Conservation (phyloP, 2,329 filamentous ascomycete genomes). For the Monilinia laxa region DNA sequence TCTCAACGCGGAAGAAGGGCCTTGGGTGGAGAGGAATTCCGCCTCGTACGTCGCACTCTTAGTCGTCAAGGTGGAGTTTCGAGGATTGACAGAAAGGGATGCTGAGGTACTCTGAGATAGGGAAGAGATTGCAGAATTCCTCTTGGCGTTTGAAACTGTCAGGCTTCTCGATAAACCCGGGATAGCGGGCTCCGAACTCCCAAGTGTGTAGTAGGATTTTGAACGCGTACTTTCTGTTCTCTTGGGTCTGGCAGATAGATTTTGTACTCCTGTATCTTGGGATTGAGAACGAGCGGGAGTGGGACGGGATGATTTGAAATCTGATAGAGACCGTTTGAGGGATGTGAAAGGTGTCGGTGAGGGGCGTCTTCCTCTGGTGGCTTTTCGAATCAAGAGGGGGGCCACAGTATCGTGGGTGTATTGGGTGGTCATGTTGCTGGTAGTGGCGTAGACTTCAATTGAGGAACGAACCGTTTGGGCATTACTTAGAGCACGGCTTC, state of each 20-base stretch:
- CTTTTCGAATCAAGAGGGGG: background rate
- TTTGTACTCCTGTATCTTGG: background rate
- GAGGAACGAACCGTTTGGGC: background rate
- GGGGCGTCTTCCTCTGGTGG: background rate
- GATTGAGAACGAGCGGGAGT: background rate
- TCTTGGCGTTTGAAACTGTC: background rate
- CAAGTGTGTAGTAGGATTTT: slow-evolving; percentile 10
- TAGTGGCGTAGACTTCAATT: background rate
- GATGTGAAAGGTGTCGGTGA: background rate
- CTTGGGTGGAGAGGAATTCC: background rate
- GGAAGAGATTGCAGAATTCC: background rate
- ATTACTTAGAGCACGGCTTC: background rate
- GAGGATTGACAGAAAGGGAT: background rate
- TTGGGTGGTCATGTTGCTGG: background rate
- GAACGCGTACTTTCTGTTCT: background rate
- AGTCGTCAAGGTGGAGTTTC: background rate
- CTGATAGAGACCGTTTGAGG: slow-evolving; percentile 12
- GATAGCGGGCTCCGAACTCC: background rate
- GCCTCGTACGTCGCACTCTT: background rate
- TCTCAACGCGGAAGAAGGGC: background rate
- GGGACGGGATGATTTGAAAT: slow-evolving; percentile 3
- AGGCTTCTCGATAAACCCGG: background rate
- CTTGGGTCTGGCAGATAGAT: background rate
- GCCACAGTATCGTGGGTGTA: slow-evolving; percentile 10
- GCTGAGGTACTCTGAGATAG: background rate